These are phyloP conservation scores for Talaromyces rugulosus DNA, from an alignment of 2,329 filamentous ascomycete genomes.

Conservation along the genomic window DNA sequence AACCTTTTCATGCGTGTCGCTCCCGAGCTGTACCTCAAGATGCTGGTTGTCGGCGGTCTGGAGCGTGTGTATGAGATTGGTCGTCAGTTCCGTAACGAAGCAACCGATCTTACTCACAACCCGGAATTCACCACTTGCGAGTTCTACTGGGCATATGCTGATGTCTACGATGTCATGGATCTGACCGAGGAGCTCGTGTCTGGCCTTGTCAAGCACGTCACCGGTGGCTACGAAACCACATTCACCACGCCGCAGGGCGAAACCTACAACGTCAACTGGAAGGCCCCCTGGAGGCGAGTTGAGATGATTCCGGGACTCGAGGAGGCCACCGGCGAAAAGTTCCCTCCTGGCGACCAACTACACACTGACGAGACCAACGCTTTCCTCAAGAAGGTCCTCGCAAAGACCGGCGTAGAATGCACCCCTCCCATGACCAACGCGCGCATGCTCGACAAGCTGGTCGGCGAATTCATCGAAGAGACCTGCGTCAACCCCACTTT, in stretches of 20 bases:
- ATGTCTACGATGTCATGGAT: slow-evolving; percentile 86
- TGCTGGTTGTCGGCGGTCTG: slow-evolving; percentile 87
- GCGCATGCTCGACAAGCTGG: slow-evolving; percentile 92
- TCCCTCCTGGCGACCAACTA: slow-evolving; percentile 81
- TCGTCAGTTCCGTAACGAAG: slow-evolving; percentile 92
- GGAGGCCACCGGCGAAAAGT: slow-evolving; percentile 85
- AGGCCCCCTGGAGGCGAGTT: slow-evolving; percentile 84
- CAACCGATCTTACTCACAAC: slow-evolving; percentile 90
- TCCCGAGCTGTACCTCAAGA: slow-evolving; percentile 95
- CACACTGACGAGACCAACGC: slow-evolving; percentile 86
- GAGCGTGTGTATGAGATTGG: slow-evolving; percentile 95
- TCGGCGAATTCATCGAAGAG: slow-evolving; percentile 91
- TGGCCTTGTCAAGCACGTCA: slow-evolving; percentile 80
- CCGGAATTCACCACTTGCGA: slow-evolving; percentile 97
- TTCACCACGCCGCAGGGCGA: slow-evolving; percentile 86
- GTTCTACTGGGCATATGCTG: slow-evolving; percentile 92
- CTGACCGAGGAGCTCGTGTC: slow-evolving; percentile 92
- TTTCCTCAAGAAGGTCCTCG: slow-evolving; percentile 77
- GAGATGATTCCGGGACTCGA: slow-evolving; percentile 96
- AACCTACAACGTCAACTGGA: slow-evolving; percentile 90
- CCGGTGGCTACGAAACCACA: slow-evolving; percentile 76
- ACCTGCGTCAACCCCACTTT: slow-evolving; percentile 91
- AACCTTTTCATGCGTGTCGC: slow-evolving; percentile 93
- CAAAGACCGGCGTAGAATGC: slow-evolving; percentile 89
- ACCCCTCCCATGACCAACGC: slow-evolving; percentile 86